phyloP scores from a whole-genome alignment of 1,284 basidiomycete species.

The Apiotrichum akiyoshidainum region DNA sequence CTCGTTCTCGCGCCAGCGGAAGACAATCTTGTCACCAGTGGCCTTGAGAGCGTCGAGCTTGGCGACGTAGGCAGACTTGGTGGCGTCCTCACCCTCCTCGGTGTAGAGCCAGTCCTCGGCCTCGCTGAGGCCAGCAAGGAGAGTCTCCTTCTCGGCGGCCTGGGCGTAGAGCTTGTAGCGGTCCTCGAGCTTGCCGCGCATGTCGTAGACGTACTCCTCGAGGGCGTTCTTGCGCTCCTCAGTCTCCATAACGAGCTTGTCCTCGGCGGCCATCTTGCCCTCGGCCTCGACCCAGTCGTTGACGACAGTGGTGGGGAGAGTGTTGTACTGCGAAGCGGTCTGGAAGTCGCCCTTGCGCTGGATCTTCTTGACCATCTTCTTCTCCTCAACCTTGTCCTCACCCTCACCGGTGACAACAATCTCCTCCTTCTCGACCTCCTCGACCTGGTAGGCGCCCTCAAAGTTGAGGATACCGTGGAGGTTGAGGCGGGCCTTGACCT shows the following conservation, averaged over 20 bases:
- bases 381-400: conserved; percentile 67
- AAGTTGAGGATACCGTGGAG: conserved; percentile 80
- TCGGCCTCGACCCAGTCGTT: conserved; percentile 71
- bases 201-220: conserved; percentile 96
- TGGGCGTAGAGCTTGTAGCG: conserved; percentile 72
- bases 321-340: conserved; percentile 63
- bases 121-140: conserved; percentile 65
- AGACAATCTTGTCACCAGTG: conserved; percentile 76
- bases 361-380: conserved; percentile 59
- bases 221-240: conserved; percentile 96
- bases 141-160: conserved; percentile 68
- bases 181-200: conserved; percentile 82
- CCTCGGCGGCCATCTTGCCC: conserved; percentile 76
- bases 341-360: conserved; percentile 77
- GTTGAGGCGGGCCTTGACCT: conserved; percentile 84
- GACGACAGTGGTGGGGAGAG: conserved; percentile 62
- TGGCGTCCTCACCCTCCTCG: conserved; percentile 90
- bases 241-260: conserved; percentile 92
- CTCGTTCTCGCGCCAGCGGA: conserved; percentile 75
- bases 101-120: conserved; percentile 94
- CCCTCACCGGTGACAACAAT: conserved; percentile 54
- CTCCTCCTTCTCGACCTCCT: conserved; percentile 71
- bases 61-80: conserved; percentile 80
- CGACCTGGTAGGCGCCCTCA: conserved; percentile 71
- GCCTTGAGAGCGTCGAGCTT: conserved; percentile 75